Conservation (phyloP, 2,329 filamentous ascomycete genomes). For the Pyrenochaeta sp. region DNA sequence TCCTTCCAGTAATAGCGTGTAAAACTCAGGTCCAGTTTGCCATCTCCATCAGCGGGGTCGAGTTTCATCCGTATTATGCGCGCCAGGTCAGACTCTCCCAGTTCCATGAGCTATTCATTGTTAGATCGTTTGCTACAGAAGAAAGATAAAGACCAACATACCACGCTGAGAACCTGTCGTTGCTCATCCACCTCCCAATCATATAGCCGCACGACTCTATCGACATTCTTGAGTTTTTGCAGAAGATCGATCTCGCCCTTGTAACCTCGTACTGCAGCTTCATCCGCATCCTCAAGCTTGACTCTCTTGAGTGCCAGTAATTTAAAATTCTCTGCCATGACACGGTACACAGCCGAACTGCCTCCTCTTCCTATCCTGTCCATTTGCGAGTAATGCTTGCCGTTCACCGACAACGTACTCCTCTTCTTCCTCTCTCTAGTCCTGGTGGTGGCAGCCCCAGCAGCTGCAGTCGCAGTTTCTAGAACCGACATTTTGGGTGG, state of each 20-base stretch:
- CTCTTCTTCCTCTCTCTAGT: conserved; percentile 74
- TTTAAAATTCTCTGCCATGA: conserved; percentile 96
- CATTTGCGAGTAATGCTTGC: conserved; percentile 86
- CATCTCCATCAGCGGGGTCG: conserved; percentile 54
- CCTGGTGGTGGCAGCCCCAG: conserved; percentile 80
- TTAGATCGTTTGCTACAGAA: conserved; percentile 12
- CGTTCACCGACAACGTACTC: conserved; percentile 86
- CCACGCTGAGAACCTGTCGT: conserved; percentile 85
- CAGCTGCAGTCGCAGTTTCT: conserved; percentile 86
- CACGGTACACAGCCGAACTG: conserved; percentile 92
- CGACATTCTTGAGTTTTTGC: conserved; percentile 79
- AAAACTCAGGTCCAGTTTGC: conserved; percentile 82
- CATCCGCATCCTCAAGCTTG: conserved; percentile 87
- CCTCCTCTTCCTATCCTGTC: conserved; percentile 92
- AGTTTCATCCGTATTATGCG: conserved; percentile 78
- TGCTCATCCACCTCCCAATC: conserved; percentile 95
- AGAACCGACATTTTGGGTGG: conserved; percentile 96
- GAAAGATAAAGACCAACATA: conserved; percentile 54
- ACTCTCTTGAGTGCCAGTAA: conserved; percentile 95
- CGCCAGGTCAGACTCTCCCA: conserved; percentile 92
- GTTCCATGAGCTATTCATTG: conserved; percentile 81
- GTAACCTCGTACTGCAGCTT: conserved; percentile 81
- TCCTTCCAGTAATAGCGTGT: conserved; percentile 99
- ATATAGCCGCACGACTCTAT: conserved; percentile 87
- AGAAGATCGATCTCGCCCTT: conserved; percentile 95